These are phyloP conservation scores for Dendrobium chrysotoxum DNA, from an alignment of 106 monocot species.

Conservation along the genomic window DNA sequence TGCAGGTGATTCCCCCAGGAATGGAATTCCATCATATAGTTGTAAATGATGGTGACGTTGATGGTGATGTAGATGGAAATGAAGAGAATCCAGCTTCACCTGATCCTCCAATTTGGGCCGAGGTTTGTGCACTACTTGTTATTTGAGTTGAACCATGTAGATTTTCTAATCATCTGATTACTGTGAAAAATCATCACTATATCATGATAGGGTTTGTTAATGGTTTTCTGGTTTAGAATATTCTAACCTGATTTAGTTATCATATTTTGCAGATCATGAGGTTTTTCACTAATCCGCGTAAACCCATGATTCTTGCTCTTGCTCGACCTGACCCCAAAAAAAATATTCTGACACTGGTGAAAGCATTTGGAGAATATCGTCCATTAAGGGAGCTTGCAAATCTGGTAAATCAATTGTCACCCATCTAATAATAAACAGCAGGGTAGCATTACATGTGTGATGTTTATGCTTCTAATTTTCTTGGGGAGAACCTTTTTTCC, in stretches of 20 bases:
- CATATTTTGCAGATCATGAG: slow-evolving; percentile 74
- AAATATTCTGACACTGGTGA: slow-evolving; percentile 86
- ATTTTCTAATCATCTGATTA: not conserved
- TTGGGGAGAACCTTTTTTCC: not conserved
- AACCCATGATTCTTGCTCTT: slow-evolving; percentile 98
- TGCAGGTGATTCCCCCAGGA: slow-evolving; percentile 87
- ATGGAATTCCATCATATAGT: slow-evolving; percentile 88
- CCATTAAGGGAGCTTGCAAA: slow-evolving; percentile 93
- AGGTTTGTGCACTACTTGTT: slow-evolving; percentile 31
- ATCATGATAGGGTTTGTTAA: not conserved
- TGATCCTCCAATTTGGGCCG: slow-evolving; percentile 89
- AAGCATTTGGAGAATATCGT: slow-evolving; percentile 92
- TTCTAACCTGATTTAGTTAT: not conserved
- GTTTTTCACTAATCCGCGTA: slow-evolving; percentile 92
- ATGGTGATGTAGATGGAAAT: slow-evolving; percentile 59
- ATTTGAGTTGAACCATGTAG: not conserved
- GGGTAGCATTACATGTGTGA: not conserved
- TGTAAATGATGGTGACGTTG: slow-evolving; percentile 51
- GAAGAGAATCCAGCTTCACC: slow-evolving; percentile 63
- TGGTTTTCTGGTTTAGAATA: not conserved
- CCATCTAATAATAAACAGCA: not conserved
- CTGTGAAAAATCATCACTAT: slow-evolving; percentile 1
- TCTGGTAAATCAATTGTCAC: slow-evolving; percentile 38
- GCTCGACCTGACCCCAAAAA: slow-evolving; percentile 97
- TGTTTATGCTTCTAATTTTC: not conserved